Base-by-base conservation (phyloP, 78 protist species). In the slime mould (Dictyostelium discoideum) region DNA sequence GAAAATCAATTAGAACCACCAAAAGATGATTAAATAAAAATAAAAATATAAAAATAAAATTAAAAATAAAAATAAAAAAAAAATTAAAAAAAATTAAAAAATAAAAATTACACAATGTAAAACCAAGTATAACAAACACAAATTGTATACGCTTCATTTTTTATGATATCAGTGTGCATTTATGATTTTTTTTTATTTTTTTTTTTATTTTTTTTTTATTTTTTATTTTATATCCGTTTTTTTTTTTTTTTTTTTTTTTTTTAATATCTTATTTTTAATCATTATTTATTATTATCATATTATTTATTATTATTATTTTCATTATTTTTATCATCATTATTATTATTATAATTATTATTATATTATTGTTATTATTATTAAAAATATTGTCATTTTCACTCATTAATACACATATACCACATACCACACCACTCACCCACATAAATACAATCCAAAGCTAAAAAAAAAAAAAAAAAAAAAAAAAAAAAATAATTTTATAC, bases 1-100 rank as follows among this genome's bases (percentile, higher is more conserved):
- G 86, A 79, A 85, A 96, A 96, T 74, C 76, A 89, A 79, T 77
- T 96, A 13, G 87, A 73, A 18, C 94, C 97, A 74, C 97, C 97
- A 73, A 92, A 94, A 72, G 97, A 94, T 80, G 86, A 86, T 72
- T 85, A 78, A 84, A 22, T 46, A 42, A 74, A 18, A 40, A 72
- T 26, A 77, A 77, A 29, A 37, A 76, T 37, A 29, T 5, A 76
- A 11, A 37, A 74, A 74, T n/a, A n/a, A n/a, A n/a, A n/a, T n/a
- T 1, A 32, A 76, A 76, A 32, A 32, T 7, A 29, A 24, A 6
- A 77, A 77, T 77, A 40, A 2, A 39, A 1, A 39, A 16, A 77
- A 32, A 40, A 77, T 46, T 13, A 39, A 76, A 76, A 1, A 32
- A 76, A 77, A 77, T 22, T 26, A 77, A 9, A 9, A 73, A 73